A percentile compares a stretch with the other conserved stretches of the same genome.
These are phyloP conservation scores for Centrapalus pauciflorus DNA, from an alignment of 129 eudicot genomes.

Conservation along the genomic window DNA sequence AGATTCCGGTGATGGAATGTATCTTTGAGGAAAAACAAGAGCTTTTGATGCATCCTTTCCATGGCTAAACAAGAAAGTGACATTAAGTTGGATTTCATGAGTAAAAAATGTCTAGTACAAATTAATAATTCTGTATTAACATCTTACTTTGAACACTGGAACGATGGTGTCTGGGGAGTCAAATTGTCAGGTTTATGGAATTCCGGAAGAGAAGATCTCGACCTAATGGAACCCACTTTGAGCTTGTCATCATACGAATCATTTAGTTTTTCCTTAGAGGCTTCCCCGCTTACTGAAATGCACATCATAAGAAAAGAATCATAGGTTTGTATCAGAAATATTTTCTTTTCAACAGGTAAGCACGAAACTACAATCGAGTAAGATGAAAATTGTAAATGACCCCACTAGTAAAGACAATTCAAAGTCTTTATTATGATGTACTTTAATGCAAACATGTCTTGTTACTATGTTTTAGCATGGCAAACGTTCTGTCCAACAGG, in stretches of 20 bases:
- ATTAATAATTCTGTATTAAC: neutral
- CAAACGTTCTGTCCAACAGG: no score
- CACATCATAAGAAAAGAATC: neutral
- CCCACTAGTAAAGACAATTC: no score
- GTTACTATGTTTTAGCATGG: neutral
- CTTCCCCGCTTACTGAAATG: constrained; percentile 30
- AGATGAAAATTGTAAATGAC: no score
- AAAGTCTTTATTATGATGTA: no score
- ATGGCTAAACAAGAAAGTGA: constrained; percentile 30
- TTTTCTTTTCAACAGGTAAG: neutral
- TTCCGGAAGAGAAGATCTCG: constrained; percentile 29
- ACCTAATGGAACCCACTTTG: constrained; percentile 18
- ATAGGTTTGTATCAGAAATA: neutral
- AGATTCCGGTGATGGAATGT: constrained; percentile 46
- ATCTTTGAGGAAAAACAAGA: constrained; percentile 25
- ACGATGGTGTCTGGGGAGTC: constrained; percentile 63
- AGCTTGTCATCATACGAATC: constrained; percentile 28
- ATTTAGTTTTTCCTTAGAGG: constrained; percentile 16
- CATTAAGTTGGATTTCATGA: neutral
- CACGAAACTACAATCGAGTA: neutral
- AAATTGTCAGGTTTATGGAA: constrained; percentile 31
- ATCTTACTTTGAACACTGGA: constrained; percentile 62
- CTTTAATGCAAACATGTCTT: no score
- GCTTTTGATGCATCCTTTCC: constrained; percentile 42
- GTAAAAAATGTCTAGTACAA: neutral